Percentiles rank a stretch among this genome's conserved stretches.
Conservation (phyloP, 139 green algal genomes). For the Chara braunii region DNA sequence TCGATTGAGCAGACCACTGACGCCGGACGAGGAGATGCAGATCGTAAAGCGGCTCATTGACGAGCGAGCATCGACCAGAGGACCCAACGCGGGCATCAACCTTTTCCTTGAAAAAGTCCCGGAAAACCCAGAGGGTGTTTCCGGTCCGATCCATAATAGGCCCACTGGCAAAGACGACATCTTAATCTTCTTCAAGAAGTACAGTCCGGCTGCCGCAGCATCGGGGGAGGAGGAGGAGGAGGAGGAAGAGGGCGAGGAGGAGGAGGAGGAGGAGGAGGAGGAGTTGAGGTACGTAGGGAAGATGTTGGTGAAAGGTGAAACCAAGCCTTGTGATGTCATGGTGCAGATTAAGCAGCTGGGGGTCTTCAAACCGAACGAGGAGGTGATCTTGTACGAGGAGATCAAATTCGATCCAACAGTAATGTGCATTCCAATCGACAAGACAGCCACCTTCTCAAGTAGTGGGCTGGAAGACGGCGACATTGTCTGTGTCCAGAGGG, state of each 20-base stretch:
- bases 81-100: slow-evolving; percentile 48
- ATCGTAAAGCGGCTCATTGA: slow-evolving; percentile 37
- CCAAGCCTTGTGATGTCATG: slow-evolving; percentile 25
- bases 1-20: slow-evolving; percentile 53
- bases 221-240: no score
- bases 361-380: slow-evolving; percentile 34
- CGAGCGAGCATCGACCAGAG: slow-evolving; percentile 32
- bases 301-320: slow-evolving; percentile 39
- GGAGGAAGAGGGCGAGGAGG: no score
- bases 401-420: slow-evolving; percentile 80
- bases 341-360: slow-evolving; percentile 45
- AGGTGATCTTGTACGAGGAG: slow-evolving; percentile 67
- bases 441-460: slow-evolving; percentile 37
- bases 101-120: slow-evolving; percentile 51
- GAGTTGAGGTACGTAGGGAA: slow-evolving; percentile 46
- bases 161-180: slow-evolving; percentile 44
- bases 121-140: background rate
- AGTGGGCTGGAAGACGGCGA: slow-evolving; percentile 74
- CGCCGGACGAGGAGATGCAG: slow-evolving; percentile 19
- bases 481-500: slow-evolving; percentile 73
- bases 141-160: slow-evolving; percentile 20
- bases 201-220: no score
- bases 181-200: slow-evolving; percentile 90
- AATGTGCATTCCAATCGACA: slow-evolving; percentile 56
- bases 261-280: no score